phyloP scores from a whole-genome alignment of 2,329 filamentous ascomycete species.

The Clonostachys solani region DNA sequence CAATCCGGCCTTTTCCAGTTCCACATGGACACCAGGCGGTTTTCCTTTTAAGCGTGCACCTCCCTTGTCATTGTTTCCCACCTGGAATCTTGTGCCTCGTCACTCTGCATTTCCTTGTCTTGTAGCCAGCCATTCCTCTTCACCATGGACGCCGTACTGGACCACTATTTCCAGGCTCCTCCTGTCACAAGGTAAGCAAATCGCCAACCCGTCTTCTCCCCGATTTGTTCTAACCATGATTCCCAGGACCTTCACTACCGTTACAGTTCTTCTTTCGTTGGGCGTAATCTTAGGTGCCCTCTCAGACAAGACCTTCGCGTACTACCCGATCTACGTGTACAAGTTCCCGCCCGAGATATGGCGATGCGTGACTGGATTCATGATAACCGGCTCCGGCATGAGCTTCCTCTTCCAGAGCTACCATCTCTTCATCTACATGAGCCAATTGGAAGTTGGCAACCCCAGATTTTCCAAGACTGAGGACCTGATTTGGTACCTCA shows the following conservation, averaged over 20 bases:
- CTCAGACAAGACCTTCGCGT: conserved; percentile 44
- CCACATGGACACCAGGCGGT: conserved; percentile 5
- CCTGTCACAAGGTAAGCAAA: conserved; percentile 33
- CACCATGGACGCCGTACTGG: conserved; percentile 21
- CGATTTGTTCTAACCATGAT: conserved; percentile 10
- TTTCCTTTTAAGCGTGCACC: conserved; percentile 9
- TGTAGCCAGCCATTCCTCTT: background rate
- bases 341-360: conserved; percentile 40
- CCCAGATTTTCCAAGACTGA: conserved; percentile 70
- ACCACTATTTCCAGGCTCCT: conserved; percentile 32
- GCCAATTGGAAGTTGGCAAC: conserved; percentile 67
- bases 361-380: conserved; percentile 34
- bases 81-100: background rate
- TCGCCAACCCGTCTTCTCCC: background rate
- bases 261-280: conserved; percentile 56
- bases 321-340: conserved; percentile 46
- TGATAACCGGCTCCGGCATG: conserved; percentile 30
- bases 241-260: conserved; percentile 62
- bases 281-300: conserved; percentile 54
- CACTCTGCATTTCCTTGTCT: no score
- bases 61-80: background rate
- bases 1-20: conserved; percentile 15
- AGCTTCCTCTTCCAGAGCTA: conserved; percentile 70
- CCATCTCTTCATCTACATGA: conserved; percentile 72
- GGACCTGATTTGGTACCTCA: conserved; percentile 75